Conservation (phyloP, 108 stramenopile species). For the Epipyxis sp. region DNA sequence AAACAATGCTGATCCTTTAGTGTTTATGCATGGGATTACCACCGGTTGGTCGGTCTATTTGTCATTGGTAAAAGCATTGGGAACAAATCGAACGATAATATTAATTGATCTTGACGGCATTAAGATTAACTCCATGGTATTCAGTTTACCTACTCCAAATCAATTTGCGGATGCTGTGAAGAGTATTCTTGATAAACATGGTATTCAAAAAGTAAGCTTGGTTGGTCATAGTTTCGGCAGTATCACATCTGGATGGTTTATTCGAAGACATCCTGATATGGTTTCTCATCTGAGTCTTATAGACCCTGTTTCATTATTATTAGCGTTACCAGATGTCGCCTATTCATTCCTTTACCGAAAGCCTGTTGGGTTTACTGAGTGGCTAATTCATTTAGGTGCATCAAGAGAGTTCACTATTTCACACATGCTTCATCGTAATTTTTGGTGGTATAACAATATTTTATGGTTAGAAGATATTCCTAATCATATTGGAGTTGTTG, state of each 20-base stretch:
- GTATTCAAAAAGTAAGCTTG: constrained; percentile 42
- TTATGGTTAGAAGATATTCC: constrained; percentile 77
- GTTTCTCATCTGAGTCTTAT: constrained; percentile 67
- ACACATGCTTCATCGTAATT: constrained; percentile 71
- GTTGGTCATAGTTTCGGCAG: constrained; percentile 83
- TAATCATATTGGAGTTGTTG: constrained; percentile 50
- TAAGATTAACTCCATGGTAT: constrained; percentile 52
- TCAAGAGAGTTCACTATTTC: constrained; percentile 71
- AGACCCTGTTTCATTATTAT: constrained; percentile 74
- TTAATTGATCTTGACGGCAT: constrained; percentile 68
- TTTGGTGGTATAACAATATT: constrained; percentile 80
- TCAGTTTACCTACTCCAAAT: constrained; percentile 56
- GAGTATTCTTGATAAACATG: constrained; percentile 5
- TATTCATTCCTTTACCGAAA: constrained; percentile 69
- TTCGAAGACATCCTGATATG: constrained; percentile 2
- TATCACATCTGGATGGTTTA: constrained; percentile 8
- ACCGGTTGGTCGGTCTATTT: constrained; percentile 66
- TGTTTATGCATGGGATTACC: constrained; percentile 84
- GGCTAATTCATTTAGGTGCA: constrained; percentile 59
- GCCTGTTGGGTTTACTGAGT: constrained; percentile 35
- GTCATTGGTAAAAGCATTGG: constrained; percentile 60
- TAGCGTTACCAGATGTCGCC: constrained; percentile 76
- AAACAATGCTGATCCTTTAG: constrained; percentile 46
- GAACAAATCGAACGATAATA: constrained; percentile 47
- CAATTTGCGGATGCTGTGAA: constrained; percentile 47